Evolutionary conservation across 352 stramenopile genomes (phyloP), one percentile per base, ranked within the genome.

Genomic region (Blastocystis sp.): DNA sequence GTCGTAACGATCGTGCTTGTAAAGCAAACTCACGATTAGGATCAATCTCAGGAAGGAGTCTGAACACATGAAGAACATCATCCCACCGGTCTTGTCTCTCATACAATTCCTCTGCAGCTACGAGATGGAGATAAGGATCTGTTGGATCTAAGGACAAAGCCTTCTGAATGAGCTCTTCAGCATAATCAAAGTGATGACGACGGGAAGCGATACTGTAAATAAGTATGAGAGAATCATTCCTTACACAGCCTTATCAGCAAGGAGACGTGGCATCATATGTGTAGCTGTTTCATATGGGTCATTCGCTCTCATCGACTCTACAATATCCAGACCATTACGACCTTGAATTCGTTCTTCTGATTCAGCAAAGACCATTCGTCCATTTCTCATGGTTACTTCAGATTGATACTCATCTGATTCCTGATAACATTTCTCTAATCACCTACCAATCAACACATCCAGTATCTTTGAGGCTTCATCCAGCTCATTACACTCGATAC

Each of bases 201-300:
- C 61, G n/a, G 32, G 61, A 29, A 14, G 61, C 61, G 24, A 73
- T 57, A 21, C 49, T 69, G 1, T 69, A 29, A 16, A 16, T n/a
- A 0, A 1, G 32, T 0, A 16, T 21, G 58, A 69, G 58, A 39
- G n/a, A 29, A 69, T 59, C 0, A 24, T 59, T 24, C 24, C 52
- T 24, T 57, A 46, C 61, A 73, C 32, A 14, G 61, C 61, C 61
- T 73, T 73, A 39, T 73, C 61, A 6, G 32, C 61, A 11, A 73
- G 32, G 7, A 73, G 61, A 46, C 61, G 61, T 19, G 61, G 61
- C 61, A 73, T 73, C 61, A 73, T 73, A n/a, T 73, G 61, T 16
- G n/a, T 49, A 11, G 61, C 61, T 5, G 61, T 73, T n/a, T 19
- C 61, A n/a, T 49, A 37, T 9, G 24, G 24, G 7, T 73, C 61